A percentile compares a stretch with the other conserved stretches of the same genome.
These are phyloP conservation scores for Annulohypoxylon stygium DNA, from an alignment of 495 filamentous ascomycete genomes.

Conservation along the genomic window DNA sequence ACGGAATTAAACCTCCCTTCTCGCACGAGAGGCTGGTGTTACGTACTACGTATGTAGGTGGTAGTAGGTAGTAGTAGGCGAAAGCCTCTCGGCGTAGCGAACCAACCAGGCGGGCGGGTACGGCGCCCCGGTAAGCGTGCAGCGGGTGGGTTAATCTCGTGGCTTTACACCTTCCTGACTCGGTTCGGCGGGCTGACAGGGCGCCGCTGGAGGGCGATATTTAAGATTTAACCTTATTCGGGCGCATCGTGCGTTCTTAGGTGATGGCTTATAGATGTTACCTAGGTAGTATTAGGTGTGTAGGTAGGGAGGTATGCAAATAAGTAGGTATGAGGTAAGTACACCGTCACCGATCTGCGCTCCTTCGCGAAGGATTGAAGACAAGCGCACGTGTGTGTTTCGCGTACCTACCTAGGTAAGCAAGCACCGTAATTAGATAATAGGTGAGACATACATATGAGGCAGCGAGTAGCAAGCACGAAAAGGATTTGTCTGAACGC, in stretches of 20 bases:
- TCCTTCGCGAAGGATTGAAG: neutral
- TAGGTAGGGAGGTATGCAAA: neutral
- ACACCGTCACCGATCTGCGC: too few relatives aligned
- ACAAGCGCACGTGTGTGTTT: neutral
- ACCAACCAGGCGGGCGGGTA: too few relatives aligned
- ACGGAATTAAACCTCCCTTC: too few relatives aligned
- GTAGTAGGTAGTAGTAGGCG: too few relatives aligned
- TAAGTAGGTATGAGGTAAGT: too few relatives aligned
- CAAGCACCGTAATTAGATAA: neutral
- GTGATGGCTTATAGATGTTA: neutral
- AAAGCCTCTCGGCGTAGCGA: too few relatives aligned
- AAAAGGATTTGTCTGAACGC: neutral
- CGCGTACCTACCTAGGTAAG: neutral
- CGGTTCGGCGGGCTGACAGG: neutral
- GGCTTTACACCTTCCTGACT: neutral
- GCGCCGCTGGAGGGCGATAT: neutral
- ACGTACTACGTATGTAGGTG: too few relatives aligned
- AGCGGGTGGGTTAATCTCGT: neutral
- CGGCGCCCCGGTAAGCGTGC: too few relatives aligned
- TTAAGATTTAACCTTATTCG: neutral
- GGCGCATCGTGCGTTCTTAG: neutral
- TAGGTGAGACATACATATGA: neutral
- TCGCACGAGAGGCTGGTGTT: too few relatives aligned
- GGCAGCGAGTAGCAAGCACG: neutral
- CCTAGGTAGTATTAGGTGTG: too few relatives aligned